Conservation (phyloP, 129 eudicot species). For the Arctium lappa region DNA sequence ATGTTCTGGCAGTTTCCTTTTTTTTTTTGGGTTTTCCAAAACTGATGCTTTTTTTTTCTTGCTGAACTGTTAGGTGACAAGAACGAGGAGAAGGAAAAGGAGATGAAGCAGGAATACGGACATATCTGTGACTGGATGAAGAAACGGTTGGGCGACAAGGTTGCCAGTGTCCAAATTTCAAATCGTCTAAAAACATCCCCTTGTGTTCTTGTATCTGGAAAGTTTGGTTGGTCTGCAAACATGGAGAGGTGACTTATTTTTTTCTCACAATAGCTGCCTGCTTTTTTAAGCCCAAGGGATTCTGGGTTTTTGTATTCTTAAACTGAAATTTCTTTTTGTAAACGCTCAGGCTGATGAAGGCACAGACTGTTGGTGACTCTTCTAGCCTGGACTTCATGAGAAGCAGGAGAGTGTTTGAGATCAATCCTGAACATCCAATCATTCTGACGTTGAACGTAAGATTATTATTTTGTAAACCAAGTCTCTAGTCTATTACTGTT, state of each 20-base stretch:
- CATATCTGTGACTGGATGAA: constrained; percentile 45
- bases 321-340: not conserved
- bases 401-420: constrained; percentile 87
- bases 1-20: not conserved
- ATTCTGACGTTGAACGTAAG: constrained; percentile 75
- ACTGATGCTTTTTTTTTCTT: not conserved
- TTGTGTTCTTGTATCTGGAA: constrained; percentile 88
- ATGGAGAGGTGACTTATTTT: constrained; percentile 69
- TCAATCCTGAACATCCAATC: constrained; percentile 82
- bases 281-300: not conserved
- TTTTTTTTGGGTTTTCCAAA: not conserved
- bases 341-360: constrained; percentile 80
- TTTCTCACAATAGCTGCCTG: not conserved
- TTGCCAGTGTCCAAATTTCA: constrained; percentile 86
- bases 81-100: constrained; percentile 68
- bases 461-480: not conserved
- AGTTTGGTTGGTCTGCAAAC: constrained; percentile 99
- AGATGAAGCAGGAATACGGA: constrained; percentile 68
- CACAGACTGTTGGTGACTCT: constrained; percentile 75
- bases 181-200: constrained; percentile 87
- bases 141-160: constrained; percentile 71
- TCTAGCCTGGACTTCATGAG: constrained; percentile 77
- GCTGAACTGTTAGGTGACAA: constrained; percentile 34
- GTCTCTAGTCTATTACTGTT: not conserved
- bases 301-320: not conserved